phyloP scores from a whole-genome alignment of 202 grass and related monocot genomes.

The Setaria italica region DNA sequence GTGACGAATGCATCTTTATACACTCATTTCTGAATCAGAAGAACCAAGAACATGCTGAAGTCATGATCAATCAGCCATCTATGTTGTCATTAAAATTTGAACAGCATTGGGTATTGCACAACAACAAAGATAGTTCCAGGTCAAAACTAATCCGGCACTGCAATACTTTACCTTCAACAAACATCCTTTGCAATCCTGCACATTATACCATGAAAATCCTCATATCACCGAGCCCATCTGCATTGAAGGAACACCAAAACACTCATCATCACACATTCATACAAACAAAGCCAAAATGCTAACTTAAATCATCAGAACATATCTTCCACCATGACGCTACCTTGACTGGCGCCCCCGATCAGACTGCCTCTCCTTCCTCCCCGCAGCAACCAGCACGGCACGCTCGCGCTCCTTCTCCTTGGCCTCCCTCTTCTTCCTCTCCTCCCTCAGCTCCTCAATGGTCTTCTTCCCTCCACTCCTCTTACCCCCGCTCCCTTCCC shows the following conservation, averaged over 20 bases:
- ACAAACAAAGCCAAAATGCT: background rate
- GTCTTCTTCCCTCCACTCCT: constrained; percentile 79
- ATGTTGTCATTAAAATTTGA: background rate
- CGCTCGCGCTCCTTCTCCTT: constrained; percentile 85
- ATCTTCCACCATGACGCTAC: constrained; percentile 23
- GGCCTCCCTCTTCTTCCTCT: constrained; percentile 78
- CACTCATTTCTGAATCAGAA: constrained; percentile 16
- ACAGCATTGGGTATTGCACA: background rate
- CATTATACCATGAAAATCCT: constrained; percentile 3
- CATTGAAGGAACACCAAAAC: constrained; percentile 3
- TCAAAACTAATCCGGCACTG: background rate
- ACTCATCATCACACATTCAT: background rate
- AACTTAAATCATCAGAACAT: background rate
- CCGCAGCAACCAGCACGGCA: constrained; percentile 35
- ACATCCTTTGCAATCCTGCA: background rate
- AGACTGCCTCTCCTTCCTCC: constrained; percentile 48
- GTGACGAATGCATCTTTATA: background rate
- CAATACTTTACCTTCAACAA: constrained; percentile 18
- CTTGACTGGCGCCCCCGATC: constrained; percentile 38
- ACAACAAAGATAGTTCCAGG: background rate
- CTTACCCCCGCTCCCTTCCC: constrained; percentile 56
- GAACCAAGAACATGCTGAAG: background rate
- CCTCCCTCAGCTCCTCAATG: constrained; percentile 75
- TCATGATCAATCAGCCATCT: constrained; percentile 7
- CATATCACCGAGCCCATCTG: constrained; percentile 48